Evolutionary conservation across 441 rosid genomes (phyloP), one percentile per base, ranked within the genome.

Genomic region (Jatropha podagrica): DNA sequence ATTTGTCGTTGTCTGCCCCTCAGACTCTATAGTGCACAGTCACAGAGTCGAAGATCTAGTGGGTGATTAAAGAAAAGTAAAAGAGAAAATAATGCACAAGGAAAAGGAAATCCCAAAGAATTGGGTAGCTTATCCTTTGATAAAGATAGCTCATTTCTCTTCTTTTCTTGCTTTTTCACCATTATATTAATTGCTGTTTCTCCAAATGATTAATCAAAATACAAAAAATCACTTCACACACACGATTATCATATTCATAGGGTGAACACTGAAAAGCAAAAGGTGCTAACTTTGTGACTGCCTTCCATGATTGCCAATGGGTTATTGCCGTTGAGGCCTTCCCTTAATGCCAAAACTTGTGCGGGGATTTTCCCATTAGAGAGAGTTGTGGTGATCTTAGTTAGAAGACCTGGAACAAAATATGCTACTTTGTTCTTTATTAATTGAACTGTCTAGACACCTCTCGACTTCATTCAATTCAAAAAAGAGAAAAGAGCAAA

Each of bases 1-100:
- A 58, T 54, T 66, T 58, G 63, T 65, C 76, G 54, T 78, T 78
- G 84, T 82, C 82, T 74, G 80, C 84, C 84, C 76, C 80, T 69
- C 0, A 40, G 38, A 55, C 59, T 66, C 58, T 40, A 68, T 5
- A 49, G 14, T 51, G 52, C 32, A 32, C 32, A 32, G 32, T 32
- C 52, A 42, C 26, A 42, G 62, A 52, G 38, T 49, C 32, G 56
- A 9, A 56, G 7, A 65, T 55, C 48, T 37, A 6, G 49, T 55
- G 75, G 72, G 59, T 42, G 32, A 64, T 59, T 15, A 67, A 60
- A 62, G 68, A 69, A 73, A 71, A 80, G 69, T 42, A 51, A 20
- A 41, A 14, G 61, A 32, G 48, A 59, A 32, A 13, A 26, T 65
- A 46, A 46, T 74, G 80, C 66, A 13, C 7, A 51, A 52, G 76